Conservation (phyloP, 192 early-diverging fungal species). For the Polychytrium aggregatum region DNA sequence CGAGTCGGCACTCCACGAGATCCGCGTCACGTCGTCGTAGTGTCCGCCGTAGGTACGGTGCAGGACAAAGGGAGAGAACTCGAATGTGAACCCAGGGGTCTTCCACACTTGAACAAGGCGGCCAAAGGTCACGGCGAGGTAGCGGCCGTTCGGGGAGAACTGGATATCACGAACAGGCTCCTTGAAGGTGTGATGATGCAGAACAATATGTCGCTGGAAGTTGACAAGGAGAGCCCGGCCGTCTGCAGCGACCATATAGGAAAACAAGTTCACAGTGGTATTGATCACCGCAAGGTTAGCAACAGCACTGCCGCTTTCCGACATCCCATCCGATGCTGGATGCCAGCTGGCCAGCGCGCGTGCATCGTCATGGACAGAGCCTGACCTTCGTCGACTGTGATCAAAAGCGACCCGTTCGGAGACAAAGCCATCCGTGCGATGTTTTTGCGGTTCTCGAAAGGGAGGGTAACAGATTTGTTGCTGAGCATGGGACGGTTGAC, state of each 20-base stretch:
- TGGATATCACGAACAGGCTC: conserved; percentile 63
- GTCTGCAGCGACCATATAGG: too few relatives aligned
- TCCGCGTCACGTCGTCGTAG: conserved; percentile 70
- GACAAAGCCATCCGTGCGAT: conserved; percentile 81
- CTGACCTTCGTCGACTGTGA: conserved; percentile 82
- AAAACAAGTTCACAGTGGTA: too few relatives aligned
- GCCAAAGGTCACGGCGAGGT: conserved; percentile 78
- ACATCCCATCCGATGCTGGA: too few relatives aligned
- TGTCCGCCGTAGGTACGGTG: conserved; percentile 67
- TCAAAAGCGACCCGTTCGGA: conserved; percentile 76
- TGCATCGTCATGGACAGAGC: background rate
- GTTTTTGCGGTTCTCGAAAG: conserved; percentile 87
- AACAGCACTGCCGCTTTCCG: too few relatives aligned
- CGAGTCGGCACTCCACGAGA: conserved; percentile 84
- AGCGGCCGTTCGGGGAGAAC: conserved; percentile 87
- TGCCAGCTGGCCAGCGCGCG: background rate
- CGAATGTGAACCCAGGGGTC: conserved; percentile 80
- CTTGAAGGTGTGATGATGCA: conserved; percentile 87
- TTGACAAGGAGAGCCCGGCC: conserved; percentile 83
- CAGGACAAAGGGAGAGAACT: conserved; percentile 87
- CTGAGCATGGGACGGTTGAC: conserved; percentile 29
- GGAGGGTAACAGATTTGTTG: conserved; percentile 84
- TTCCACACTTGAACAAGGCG: conserved; percentile 82
- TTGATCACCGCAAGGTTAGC: too few relatives aligned
- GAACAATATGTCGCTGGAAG: conserved; percentile 68